phyloP scores from a whole-genome alignment of 257 asterid species.

The Eucommia ulmoides region DNA sequence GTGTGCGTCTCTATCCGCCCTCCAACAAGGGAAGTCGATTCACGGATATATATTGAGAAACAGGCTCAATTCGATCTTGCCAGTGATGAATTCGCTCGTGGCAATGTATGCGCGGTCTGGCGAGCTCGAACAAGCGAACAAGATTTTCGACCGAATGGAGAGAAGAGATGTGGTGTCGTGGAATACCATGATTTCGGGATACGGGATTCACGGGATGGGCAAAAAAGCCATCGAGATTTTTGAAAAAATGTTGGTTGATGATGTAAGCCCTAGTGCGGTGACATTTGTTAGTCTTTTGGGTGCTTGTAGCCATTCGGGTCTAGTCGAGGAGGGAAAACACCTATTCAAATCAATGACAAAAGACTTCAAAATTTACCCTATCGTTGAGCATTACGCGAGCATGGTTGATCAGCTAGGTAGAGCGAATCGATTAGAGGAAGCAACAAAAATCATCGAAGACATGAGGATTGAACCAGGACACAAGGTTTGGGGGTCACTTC shows the following conservation, averaged over 20 bases:
- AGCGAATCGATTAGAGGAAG: conserved; percentile 71
- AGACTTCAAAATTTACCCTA: conserved; percentile 38
- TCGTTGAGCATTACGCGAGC: conserved; percentile 79
- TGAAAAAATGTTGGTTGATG: conserved; percentile 47
- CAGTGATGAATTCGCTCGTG: conserved; percentile 64
- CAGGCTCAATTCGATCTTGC: conserved; percentile 66
- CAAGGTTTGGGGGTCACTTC: conserved; percentile 81
- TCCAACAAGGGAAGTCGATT: conserved; percentile 79
- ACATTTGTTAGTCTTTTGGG: conserved; percentile 72
- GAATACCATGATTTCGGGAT: conserved; percentile 82
- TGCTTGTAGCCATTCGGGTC: conserved; percentile 93
- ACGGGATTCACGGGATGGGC: conserved; percentile 70
- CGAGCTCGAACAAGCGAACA: conserved; percentile 33
- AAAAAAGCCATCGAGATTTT: conserved; percentile 40
- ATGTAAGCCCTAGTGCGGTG: conserved; percentile 57
- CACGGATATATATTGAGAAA: conserved; percentile 72
- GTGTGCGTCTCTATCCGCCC: conserved; percentile 63
- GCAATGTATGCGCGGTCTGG: conserved; percentile 89
- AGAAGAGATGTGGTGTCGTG: conserved; percentile 65
- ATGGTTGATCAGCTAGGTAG: conserved; percentile 91
- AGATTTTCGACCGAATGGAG: conserved; percentile 51
- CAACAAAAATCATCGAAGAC: conserved; percentile 51
- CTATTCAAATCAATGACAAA: conserved; percentile 55
- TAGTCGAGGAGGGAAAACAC: conserved; percentile 54
- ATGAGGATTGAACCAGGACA: conserved; percentile 76